Evolutionary conservation across 1,284 basidiomycete genomes (phyloP).

Genomic region (Tausonia pullulans): DNA sequence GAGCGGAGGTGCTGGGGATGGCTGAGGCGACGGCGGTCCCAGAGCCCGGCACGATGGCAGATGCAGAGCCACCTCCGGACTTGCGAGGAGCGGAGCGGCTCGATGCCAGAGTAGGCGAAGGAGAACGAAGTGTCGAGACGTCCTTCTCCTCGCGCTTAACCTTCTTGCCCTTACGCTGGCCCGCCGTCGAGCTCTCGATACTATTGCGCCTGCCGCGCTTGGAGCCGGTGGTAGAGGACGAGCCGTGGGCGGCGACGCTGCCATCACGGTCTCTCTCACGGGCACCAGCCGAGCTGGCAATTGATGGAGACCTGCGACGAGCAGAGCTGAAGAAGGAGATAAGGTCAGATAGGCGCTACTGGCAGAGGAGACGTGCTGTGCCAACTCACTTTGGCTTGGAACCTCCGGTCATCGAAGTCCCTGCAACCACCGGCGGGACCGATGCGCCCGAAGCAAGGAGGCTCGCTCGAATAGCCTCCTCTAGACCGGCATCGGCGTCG

Average conservation of each 20-base stretch:
- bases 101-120: too few species aligned
- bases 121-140: background rate
- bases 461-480: constrained; percentile 16
- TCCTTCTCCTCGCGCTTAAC: constrained; percentile 7
- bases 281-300: too few species aligned
- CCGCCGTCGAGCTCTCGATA: background rate
- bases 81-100: too few species aligned
- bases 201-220: background rate
- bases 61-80: too few species aligned
- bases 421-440: background rate
- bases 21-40: too few species aligned
- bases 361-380: background rate
- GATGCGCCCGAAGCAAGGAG: constrained; percentile 1
- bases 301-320: background rate
- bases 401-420: background rate
- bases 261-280: too few species aligned
- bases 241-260: background rate
- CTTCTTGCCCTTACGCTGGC: constrained; percentile 11
- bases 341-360: background rate
- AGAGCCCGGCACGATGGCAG: too few species aligned
- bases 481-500: constrained; percentile 11
- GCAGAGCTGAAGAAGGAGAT: background rate
- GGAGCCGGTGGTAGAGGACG: background rate
- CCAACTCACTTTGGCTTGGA: background rate
- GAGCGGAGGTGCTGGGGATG: too few species aligned